These are phyloP conservation scores for Phytophthora pisi DNA, from an alignment of 352 stramenopile genomes.

Conservation along the genomic window DNA sequence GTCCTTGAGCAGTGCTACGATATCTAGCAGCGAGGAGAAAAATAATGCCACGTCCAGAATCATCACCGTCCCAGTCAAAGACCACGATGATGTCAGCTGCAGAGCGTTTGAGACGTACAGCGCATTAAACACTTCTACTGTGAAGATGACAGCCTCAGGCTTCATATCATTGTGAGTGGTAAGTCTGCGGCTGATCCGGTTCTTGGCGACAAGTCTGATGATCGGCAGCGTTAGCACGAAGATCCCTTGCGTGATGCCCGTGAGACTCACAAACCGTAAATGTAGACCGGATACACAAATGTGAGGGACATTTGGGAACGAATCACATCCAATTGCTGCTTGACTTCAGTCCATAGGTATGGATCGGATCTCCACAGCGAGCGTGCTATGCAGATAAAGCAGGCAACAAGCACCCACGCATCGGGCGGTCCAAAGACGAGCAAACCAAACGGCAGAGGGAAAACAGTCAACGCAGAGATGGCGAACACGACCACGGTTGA, in stretches of 20 bases:
- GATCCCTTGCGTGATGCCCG: slow-evolving; percentile 4
- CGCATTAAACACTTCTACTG: slow-evolving; percentile 15
- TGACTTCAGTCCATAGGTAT: slow-evolving; percentile 7
- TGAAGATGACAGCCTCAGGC: slow-evolving; percentile 7
- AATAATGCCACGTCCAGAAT: slow-evolving; percentile 1
- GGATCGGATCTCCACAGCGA: slow-evolving; percentile 8
- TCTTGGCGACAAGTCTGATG: slow-evolving; percentile 7
- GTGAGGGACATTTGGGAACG: slow-evolving; percentile 15
- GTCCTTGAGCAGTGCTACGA: slow-evolving; percentile 4
- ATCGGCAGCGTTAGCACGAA: slow-evolving; percentile 12
- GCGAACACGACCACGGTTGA: slow-evolving; percentile 5
- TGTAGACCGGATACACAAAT: slow-evolving; percentile 16
- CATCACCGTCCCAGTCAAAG: slow-evolving; percentile 2
- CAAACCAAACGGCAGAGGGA: slow-evolving; percentile 12
- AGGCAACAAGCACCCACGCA: slow-evolving; percentile 4
- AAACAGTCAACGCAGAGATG: slow-evolving; percentile 8
- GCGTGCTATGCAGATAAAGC: slow-evolving; percentile 10
- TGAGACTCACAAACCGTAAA: slow-evolving; percentile 14
- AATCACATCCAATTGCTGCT: slow-evolving; percentile 11
- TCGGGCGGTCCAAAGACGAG: slow-evolving; percentile 4
- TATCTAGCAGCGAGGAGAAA: slow-evolving; percentile 1
- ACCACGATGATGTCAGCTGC: slow-evolving; percentile 4
- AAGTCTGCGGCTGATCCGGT: slow-evolving; percentile 5
- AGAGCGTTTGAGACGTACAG: slow-evolving; percentile 10
- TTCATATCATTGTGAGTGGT: slow-evolving; percentile 14